A percentile compares a stretch with the other conserved stretches of the same genome.
Conservation (phyloP, 768 basidiomycete species). For the Hypholoma sublateritium region DNA sequence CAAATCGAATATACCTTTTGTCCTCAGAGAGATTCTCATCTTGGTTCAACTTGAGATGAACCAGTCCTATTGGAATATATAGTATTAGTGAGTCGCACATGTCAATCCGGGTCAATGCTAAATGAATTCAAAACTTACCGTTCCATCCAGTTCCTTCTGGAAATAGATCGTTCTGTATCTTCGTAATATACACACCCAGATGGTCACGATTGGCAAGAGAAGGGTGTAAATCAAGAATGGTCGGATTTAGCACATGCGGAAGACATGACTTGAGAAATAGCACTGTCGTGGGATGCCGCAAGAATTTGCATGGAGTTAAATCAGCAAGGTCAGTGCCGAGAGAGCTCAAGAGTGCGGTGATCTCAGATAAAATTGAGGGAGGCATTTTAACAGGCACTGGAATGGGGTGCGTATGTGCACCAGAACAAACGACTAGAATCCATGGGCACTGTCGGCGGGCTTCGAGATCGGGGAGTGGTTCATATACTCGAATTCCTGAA, state of each 20-base stretch:
- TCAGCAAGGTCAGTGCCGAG: constrained; percentile 6
- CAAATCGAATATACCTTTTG: constrained; percentile 3
- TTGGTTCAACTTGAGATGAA: constrained; percentile 6
- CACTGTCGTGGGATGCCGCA: constrained; percentile 6
- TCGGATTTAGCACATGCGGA: background rate
- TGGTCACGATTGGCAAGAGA: constrained; percentile 11
- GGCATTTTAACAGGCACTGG: constrained; percentile 20
- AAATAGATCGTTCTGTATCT: background rate
- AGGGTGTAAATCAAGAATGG: constrained; percentile 7
- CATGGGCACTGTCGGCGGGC: constrained; percentile 6
- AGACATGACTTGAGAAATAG: background rate
- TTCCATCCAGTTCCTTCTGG: constrained; percentile 14
- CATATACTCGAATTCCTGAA: constrained; percentile 3
- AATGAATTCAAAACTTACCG: too few relatives aligned
- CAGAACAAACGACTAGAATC: constrained; percentile 11
- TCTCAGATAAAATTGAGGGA: constrained; percentile 1
- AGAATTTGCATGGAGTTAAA: constrained; percentile 9
- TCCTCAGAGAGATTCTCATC: background rate
- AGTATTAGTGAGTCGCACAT: background rate
- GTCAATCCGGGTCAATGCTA: background rate
- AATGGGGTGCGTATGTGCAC: constrained; percentile 22
- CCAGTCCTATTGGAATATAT: background rate
- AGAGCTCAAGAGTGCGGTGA: background rate
- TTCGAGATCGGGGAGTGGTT: background rate
- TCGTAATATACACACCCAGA: constrained; percentile 1